phyloP scores from a whole-genome alignment of 2,329 filamentous ascomycete species.

The Clarireedia homoeocarpa region DNA sequence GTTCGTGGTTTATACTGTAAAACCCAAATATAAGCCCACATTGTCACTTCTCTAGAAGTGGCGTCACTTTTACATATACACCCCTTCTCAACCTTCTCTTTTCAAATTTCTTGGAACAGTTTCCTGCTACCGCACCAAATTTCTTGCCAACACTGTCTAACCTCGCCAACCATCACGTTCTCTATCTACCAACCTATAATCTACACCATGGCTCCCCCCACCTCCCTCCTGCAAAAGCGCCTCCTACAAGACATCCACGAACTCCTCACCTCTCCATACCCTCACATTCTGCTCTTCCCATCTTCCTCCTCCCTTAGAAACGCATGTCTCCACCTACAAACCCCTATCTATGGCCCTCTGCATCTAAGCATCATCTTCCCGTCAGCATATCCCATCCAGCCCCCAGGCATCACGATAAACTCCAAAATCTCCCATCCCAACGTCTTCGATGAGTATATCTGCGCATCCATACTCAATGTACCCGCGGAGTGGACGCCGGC shows the following conservation, averaged over 20 bases:
- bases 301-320: slow-evolving; percentile 30
- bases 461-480: slow-evolving; percentile 38
- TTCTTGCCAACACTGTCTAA: too few species aligned
- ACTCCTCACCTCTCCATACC: slow-evolving; percentile 38
- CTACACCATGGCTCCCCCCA: too few species aligned
- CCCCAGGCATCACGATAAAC: slow-evolving; percentile 36
- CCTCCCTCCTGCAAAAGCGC: slow-evolving; percentile 14
- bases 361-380: slow-evolving; percentile 37
- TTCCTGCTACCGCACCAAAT: too few species aligned
- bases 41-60: too few species aligned
- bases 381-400: slow-evolving; percentile 31
- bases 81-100: too few species aligned
- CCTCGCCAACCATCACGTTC: too few species aligned
- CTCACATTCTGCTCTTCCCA: slow-evolving; percentile 36
- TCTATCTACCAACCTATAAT: too few species aligned
- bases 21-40: too few species aligned
- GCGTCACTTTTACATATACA: too few species aligned
- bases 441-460: slow-evolving; percentile 37
- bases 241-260: slow-evolving; percentile 39
- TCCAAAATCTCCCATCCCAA: slow-evolving; percentile 38
- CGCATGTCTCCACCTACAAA: slow-evolving; percentile 38
- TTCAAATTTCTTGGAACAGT: too few species aligned
- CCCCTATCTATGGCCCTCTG: slow-evolving; percentile 32
- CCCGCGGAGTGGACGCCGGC: slow-evolving; percentile 39
- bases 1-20: too few species aligned